Evolutionary conservation across 2,329 filamentous ascomycete genomes (phyloP).

Genomic region (Penicillium occitanis): DNA sequence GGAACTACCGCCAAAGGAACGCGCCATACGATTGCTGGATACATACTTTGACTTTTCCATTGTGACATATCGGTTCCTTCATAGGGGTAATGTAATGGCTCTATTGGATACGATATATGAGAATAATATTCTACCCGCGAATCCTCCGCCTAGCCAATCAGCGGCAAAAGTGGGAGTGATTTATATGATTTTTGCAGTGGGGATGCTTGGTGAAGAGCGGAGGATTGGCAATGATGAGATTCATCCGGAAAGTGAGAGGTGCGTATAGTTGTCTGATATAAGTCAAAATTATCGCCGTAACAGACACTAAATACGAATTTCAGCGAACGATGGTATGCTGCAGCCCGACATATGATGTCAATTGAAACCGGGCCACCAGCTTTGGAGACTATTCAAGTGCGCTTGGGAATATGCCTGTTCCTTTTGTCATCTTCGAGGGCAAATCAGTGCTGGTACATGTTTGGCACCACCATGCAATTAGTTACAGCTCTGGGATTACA

Average conservation of each 20-base stretch:
- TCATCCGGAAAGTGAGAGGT: conserved; percentile 34
- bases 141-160: conserved; percentile 42
- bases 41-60: conserved; percentile 62
- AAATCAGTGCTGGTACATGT: conserved; percentile 62
- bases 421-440: conserved; percentile 59
- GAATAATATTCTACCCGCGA: conserved; percentile 37
- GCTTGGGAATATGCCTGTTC: conserved; percentile 59
- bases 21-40: conserved; percentile 47
- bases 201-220: conserved; percentile 49
- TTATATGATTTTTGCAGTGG: conserved; percentile 51
- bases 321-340: conserved; percentile 42
- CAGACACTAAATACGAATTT: neutral
- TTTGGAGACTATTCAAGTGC: conserved; percentile 58
- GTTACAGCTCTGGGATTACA: conserved; percentile 49
- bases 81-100: conserved; percentile 53
- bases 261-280: conserved; percentile 7
- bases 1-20: conserved; percentile 41
- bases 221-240: conserved; percentile 29
- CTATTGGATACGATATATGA: conserved; percentile 49
- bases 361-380: conserved; percentile 55
- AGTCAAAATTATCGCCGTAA: too few species aligned
- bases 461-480: conserved; percentile 58
- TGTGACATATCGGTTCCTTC: conserved; percentile 60
- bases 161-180: conserved; percentile 52
- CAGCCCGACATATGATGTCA: conserved; percentile 38